Base-by-base conservation (phyloP, 768 basidiomycete genomes). In the Xerocomus potaroensis region DNA sequence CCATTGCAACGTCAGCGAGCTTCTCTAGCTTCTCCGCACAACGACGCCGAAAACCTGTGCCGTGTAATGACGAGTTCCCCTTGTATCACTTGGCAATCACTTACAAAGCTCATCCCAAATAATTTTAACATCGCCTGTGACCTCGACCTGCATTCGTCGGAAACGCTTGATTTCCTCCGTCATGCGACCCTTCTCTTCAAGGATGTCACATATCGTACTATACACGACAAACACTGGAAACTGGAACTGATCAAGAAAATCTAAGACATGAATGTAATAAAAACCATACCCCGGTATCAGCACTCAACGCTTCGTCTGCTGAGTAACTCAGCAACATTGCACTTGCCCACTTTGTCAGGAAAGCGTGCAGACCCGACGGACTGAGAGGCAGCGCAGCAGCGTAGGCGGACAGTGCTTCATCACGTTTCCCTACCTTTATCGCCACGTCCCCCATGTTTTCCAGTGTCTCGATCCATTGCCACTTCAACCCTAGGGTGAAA, bases 91-190 rank as follows among this genome's bases (percentile, higher is more conserved):
- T 14, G 0, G 4, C 1, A 5, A 5, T 3, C 7, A 41, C 53
- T 2, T 14, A 54, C 51, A n/a, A 8, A 9, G 14, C 15, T 47
- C 53, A 1, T 30, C 21, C 8, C 26, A 15, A 21, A 14, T 1
- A n/a, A n/a, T n/a, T n/a, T 1, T 9, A n/a, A n/a, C n/a, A n/a
- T 6, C 15, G 4, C 6, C 19, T 36, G 4, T 8, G 22, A 5
- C 14, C 4, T 41, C 37, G 1, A 3, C 9, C 16, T 39, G 34
- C 40, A 55, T 36, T 14, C 23, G 42, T 21, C 26, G 40, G 7
- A 54, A 45, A 31, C 29, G 45, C n/a, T 18, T 1, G 16, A 53
- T 46, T 3, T 46, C 47, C 23, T 54, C 33, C 6, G 15, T 6
- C 12, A 32, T 15, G 4, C 41, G 37, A 31, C 18, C 37, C 3